Percentiles rank a stretch among this genome's conserved stretches.
phyloP scores from a whole-genome alignment of 139 green algal genomes.

The Chlorella sp. region DNA sequence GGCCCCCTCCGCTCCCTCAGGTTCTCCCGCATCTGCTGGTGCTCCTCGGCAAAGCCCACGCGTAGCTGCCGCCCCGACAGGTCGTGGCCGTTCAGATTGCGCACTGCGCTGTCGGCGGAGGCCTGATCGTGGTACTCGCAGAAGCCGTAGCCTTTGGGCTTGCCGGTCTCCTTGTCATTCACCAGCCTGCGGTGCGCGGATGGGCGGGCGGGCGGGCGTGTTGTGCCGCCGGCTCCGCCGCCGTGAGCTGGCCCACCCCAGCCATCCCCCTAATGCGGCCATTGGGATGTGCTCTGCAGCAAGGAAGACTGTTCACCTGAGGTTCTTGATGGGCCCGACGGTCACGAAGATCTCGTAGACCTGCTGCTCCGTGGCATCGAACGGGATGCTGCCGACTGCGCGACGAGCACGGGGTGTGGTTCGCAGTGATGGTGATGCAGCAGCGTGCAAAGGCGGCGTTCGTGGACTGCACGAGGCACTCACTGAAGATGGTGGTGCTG shows the following conservation, averaged over 20 bases:
- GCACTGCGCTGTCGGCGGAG: constrained; percentile 78
- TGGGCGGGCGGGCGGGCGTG: no score
- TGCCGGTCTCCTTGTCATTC: constrained; percentile 88
- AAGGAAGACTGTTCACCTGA: neutral
- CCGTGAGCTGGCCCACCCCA: no score
- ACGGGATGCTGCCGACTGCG: constrained; percentile 76
- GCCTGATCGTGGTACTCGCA: constrained; percentile 85
- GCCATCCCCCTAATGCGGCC: no score
- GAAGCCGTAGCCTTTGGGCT: constrained; percentile 92
- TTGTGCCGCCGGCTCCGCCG: no score
- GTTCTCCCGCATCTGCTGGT: neutral
- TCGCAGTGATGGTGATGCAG: neutral
- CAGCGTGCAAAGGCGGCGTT: neutral
- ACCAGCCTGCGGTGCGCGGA: constrained; percentile 83
- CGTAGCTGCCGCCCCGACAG: constrained; percentile 57
- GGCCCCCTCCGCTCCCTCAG: neutral
- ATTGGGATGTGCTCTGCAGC: no score
- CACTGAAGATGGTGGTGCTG: neutral
- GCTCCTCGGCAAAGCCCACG: constrained; percentile 44
- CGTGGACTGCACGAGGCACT: no score
- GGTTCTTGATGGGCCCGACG: constrained; percentile 63
- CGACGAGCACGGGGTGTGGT: neutral
- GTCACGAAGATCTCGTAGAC: constrained; percentile 61
- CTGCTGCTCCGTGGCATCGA: constrained; percentile 70
- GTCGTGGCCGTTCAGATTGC: constrained; percentile 76